Percentiles rank a stretch among this genome's conserved stretches.
These are phyloP conservation scores for Salvia miltiorrhiza DNA, from an alignment of 257 asterid species.

Conservation along the genomic window DNA sequence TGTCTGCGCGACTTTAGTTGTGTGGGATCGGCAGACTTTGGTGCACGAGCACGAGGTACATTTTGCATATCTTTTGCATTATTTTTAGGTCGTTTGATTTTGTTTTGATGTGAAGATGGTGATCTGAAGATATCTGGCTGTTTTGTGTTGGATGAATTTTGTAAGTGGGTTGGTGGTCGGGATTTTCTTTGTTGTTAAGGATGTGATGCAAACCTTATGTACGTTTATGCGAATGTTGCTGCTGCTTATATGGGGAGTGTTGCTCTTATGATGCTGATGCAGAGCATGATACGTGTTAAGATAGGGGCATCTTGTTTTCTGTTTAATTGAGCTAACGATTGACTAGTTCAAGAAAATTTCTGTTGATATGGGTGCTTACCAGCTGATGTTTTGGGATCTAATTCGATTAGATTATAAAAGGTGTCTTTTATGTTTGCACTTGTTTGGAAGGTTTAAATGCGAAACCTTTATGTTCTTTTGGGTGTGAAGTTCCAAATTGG, in stretches of 20 bases:
- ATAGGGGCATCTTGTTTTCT: neutral
- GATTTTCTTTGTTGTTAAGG: neutral
- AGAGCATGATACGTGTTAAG: neutral
- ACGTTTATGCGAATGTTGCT: neutral
- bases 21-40: constrained; percentile 96
- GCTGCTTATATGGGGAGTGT: neutral
- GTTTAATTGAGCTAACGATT: neutral
- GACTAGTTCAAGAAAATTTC: neutral
- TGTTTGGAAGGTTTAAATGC: neutral
- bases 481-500: neutral
- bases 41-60: constrained; percentile 89
- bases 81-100: neutral
- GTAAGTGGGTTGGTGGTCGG: neutral
- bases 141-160: neutral
- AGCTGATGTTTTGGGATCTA: neutral
- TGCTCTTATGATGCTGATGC: neutral
- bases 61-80: neutral
- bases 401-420: neutral
- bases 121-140: constrained; percentile 9
- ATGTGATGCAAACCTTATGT: constrained; percentile 3
- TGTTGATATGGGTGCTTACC: neutral
- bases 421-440: neutral
- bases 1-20: constrained; percentile 51
- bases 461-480: neutral
- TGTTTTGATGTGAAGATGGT: neutral